Base-by-base conservation (phyloP, 1,284 basidiomycete species). In the Meripilus lineatus region DNA sequence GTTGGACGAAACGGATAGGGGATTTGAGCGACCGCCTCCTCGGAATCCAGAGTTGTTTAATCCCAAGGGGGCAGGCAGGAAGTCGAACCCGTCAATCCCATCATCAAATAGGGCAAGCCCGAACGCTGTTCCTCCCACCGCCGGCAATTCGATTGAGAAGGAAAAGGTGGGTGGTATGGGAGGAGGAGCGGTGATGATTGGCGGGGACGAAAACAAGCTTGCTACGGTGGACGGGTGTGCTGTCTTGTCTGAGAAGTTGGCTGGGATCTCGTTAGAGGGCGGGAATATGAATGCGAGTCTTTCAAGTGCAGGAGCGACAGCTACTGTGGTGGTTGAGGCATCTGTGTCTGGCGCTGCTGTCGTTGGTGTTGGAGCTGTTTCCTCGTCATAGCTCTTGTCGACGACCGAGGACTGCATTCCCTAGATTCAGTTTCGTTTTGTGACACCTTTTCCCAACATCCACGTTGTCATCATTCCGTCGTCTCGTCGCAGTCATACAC, bases 11-110 rank as follows among this genome's bases (percentile, higher is more conserved):
- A 56, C 57, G 20, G 78, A 79, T 30, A 57, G 56, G 20, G 62
- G 57, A n/a, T 75, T 68, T 45, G 77, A 81, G 49, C 64, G 78
- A 28, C 70, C 72, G 4, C 67, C 68, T 13, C 68, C 68, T 22
- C 67, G 74, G 66, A 63, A 65, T 33, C 62, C 66, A n/a, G 81
- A 83, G 53, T 57, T 75, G 32, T 75, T 71, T 46, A 79, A 78
- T 44, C 74, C 78, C 3, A 82, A 79, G 56, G 58, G 50, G 4
- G 48, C 32, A 3, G 20, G 24, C 4, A 49, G 53, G 15, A 44
- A 28, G 34, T 14, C n/a, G n/a, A n/a, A n/a, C n/a, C n/a, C n/a
- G n/a, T n/a, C n/a, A n/a, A n/a, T n/a, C n/a, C n/a, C 20, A 25
- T 25, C 21, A 18, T 20, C 26, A 22, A 13, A 11, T 32, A 11